These are phyloP conservation scores for Juncus inflexus DNA, from an alignment of 176 grass and related monocot genomes.

Conservation along the genomic window DNA sequence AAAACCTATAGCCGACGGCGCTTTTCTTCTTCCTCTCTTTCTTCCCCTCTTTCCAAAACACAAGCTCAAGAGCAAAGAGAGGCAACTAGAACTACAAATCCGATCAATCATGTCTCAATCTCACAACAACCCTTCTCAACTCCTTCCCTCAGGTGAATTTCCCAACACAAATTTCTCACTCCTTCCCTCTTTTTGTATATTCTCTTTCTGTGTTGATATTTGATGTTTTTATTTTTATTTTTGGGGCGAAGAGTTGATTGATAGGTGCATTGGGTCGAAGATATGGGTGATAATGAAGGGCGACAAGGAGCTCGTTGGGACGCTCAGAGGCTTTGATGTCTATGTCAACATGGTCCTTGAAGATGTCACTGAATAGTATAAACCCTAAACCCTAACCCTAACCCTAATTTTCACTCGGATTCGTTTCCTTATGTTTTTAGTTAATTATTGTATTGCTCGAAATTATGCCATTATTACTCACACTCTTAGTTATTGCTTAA, in stretches of 20 bases:
- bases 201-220: not conserved
- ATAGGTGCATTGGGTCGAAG: constrained; percentile 96
- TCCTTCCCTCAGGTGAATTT: constrained; percentile 74
- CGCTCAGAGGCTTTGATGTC: constrained; percentile 89
- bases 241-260: constrained; percentile 64
- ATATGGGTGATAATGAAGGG: constrained; percentile 99
- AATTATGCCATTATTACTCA: not conserved
- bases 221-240: not conserved
- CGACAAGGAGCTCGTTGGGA: constrained; percentile 97
- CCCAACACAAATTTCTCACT: not conserved
- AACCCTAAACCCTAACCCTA: constrained; percentile 44
- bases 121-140: constrained; percentile 92
- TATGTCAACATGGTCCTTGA: constrained; percentile 99
- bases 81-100: not conserved
- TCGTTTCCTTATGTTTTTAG: not conserved
- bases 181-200: not conserved
- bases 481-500: not conserved
- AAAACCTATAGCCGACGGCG: constrained; percentile 1
- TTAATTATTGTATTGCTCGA: constrained; percentile 16
- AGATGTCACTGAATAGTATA: constrained; percentile 99
- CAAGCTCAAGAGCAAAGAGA: not conserved
- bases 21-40: not conserved
- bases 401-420: not conserved
- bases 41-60: not conserved
- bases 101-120: constrained; percentile 32